Percentiles rank a stretch among this genome's conserved stretches.
phyloP scores from a whole-genome alignment of 352 stramenopile genomes.

The Globisporangium spinosum region DNA sequence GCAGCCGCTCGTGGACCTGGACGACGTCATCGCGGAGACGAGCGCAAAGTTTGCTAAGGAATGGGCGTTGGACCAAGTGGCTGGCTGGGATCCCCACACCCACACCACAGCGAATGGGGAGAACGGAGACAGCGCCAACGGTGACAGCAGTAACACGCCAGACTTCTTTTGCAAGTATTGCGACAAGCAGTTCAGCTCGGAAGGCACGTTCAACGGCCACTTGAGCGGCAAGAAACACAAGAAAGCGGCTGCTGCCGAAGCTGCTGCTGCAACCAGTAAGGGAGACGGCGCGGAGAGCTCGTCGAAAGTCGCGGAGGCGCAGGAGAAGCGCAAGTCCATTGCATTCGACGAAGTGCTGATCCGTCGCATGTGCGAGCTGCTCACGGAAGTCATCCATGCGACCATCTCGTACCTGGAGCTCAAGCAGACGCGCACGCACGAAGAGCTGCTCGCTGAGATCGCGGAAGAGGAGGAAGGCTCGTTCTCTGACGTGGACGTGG shows the following conservation, averaged over 20 bases:
- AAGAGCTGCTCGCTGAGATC: conserved; percentile 84
- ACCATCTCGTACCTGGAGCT: conserved; percentile 84
- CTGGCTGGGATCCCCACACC: conserved; percentile 43
- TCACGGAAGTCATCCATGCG: conserved; percentile 80
- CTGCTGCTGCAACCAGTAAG: conserved; percentile 3
- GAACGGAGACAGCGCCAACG: conserved; percentile 11
- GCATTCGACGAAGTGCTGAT: conserved; percentile 75
- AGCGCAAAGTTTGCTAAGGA: conserved; percentile 82
- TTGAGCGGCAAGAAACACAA: conserved; percentile 81
- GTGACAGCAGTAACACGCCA: background rate
- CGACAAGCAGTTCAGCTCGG: conserved; percentile 70
- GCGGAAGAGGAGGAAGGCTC: conserved; percentile 82
- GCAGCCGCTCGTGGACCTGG: conserved; percentile 84
- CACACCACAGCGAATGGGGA: conserved; percentile 8
- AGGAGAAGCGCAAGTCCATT: conserved; percentile 40
- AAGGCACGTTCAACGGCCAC: conserved; percentile 70
- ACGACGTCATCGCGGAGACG: conserved; percentile 82
- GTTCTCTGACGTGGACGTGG: conserved; percentile 80
- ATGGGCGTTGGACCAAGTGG: conserved; percentile 58
- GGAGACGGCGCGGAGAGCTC: background rate
- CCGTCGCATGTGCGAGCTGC: conserved; percentile 64
- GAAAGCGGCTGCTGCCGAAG: conserved; percentile 36
- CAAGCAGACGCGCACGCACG: conserved; percentile 86
- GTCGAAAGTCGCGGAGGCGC: conserved; percentile 8
- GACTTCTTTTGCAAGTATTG: conserved; percentile 59